These are phyloP conservation scores for Venustampulla echinocandica DNA, from an alignment of 495 filamentous ascomycete species.

Conservation along the genomic window DNA sequence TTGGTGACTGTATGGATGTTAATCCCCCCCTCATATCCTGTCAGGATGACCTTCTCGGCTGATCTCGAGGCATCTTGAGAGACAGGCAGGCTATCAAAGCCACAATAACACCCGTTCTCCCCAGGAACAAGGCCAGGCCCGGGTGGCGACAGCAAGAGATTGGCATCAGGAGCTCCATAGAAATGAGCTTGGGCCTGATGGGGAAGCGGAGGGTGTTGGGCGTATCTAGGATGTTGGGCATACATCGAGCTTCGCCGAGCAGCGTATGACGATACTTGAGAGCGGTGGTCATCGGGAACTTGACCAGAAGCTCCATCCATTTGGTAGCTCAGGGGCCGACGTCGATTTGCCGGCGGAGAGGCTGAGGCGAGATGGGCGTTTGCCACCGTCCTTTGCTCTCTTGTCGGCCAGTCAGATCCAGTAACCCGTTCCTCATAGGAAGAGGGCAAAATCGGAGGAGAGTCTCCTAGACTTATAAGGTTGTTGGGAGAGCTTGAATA, in stretches of 20 bases:
- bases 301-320: slow-evolving; percentile 37
- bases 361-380: slow-evolving; percentile 30
- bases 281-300: slow-evolving; percentile 31
- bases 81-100: slow-evolving; percentile 61
- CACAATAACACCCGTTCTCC: slow-evolving; percentile 61
- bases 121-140: slow-evolving; percentile 46
- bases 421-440: slow-evolving; percentile 44
- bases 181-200: slow-evolving; percentile 73
- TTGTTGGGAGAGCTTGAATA: slow-evolving; percentile 48
- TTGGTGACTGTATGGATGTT: slow-evolving; percentile 64
- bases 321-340: slow-evolving; percentile 44
- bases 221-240: slow-evolving; percentile 40
- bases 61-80: slow-evolving; percentile 32
- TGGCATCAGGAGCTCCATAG: slow-evolving; percentile 56
- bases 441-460: slow-evolving; percentile 43
- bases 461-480: slow-evolving; percentile 44
- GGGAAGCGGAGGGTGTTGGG: slow-evolving; percentile 59
- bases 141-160: slow-evolving; percentile 52
- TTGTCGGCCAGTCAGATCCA: slow-evolving; percentile 22
- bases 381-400: slow-evolving; percentile 27
- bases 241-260: slow-evolving; percentile 51
- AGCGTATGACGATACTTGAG: slow-evolving; percentile 34
- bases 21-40: slow-evolving; percentile 66
- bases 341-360: slow-evolving; percentile 36
- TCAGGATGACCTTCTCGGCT: slow-evolving; percentile 56